Evolutionary conservation across 1,139 yeast species (phyloP).

Genomic region (Blastobotrys buckinghamii): DNA sequence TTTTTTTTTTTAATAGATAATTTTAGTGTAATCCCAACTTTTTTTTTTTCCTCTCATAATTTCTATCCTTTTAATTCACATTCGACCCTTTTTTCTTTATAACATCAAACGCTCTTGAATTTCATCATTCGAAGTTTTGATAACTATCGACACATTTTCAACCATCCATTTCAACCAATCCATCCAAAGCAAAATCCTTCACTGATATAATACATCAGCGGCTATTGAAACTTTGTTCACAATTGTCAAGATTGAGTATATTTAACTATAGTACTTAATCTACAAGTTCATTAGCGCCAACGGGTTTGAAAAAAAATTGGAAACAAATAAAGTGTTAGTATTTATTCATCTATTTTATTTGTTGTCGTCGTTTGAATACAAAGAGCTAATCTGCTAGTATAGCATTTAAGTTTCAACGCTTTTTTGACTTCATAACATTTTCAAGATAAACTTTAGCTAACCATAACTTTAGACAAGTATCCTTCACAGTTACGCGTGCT

Average conservation of each 20-base stretch:
- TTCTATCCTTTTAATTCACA: neutral
- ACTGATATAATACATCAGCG: neutral
- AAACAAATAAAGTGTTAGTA: no score
- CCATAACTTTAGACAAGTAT: no score
- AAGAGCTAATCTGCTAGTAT: no score
- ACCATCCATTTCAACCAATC: neutral
- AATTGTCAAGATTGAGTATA: neutral
- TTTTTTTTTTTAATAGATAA: no score
- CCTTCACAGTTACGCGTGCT: neutral
- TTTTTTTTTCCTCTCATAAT: neutral
- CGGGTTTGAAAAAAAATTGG: no score
- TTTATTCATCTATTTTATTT: no score
- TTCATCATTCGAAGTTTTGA: no score
- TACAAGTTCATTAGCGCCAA: neutral
- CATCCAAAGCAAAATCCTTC: neutral
- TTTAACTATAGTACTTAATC: neutral
- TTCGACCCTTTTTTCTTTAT: neutral
- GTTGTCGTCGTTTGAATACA: no score
- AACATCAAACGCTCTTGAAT: no score
- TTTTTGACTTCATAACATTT: neutral
- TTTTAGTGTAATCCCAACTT: neutral
- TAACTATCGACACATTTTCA: neutral
- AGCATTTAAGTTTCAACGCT: neutral
- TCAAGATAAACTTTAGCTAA: no score
- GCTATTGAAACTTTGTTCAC: neutral